phyloP scores from a whole-genome alignment of 2,329 filamentous ascomycete species.

The Fusarium illudens region DNA sequence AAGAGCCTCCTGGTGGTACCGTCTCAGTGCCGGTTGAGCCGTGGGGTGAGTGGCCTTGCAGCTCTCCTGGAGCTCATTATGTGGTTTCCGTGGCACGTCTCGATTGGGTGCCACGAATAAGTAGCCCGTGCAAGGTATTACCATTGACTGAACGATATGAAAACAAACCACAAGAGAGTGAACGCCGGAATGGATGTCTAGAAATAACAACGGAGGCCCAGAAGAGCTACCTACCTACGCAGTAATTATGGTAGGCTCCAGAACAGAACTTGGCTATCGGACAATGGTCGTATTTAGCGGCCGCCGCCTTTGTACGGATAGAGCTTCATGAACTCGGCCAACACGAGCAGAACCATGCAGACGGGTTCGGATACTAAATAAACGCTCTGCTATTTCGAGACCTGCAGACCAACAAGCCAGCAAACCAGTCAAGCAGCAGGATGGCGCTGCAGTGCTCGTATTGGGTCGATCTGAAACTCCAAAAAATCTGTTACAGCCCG shows the following conservation, averaged over 20 bases:
- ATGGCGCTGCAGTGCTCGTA: neutral
- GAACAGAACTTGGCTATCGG: neutral
- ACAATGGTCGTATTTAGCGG: neutral
- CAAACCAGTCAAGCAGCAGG: neutral
- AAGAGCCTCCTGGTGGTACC: no score
- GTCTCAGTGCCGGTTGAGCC: no score
- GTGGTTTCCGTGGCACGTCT: no score
- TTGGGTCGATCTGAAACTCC: constrained; percentile 11
- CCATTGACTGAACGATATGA: neutral
- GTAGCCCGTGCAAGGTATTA: neutral
- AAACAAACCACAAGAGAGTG: neutral
- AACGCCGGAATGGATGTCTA: neutral
- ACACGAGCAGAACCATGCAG: neutral
- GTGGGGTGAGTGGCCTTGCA: no score
- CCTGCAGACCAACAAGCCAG: neutral
- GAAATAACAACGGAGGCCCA: neutral
- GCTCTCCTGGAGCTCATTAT: no score
- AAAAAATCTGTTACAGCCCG: constrained; percentile 1
- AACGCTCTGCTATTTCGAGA: neutral
- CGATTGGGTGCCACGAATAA: neutral
- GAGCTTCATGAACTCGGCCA: neutral
- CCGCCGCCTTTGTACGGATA: neutral
- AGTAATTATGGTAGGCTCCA: neutral
- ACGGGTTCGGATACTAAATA: neutral
- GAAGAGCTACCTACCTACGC: neutral